Conservation (phyloP, 2,329 filamentous ascomycete genomes). For the Aspergillus novoparasiticus region DNA sequence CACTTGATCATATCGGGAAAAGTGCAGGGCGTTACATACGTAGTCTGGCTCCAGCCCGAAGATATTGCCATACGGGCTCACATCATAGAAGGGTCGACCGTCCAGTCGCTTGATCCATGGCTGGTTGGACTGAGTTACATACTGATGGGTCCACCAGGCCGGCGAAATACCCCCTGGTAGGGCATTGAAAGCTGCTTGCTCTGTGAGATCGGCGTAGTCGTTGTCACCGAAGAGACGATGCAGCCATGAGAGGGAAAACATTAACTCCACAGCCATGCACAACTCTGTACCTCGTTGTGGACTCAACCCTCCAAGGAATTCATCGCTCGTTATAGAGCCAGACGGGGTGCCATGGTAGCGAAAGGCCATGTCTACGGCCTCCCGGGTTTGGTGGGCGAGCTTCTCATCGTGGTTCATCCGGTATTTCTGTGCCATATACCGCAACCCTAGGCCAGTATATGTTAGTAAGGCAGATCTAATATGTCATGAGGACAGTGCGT, state of each 20-base stretch:
- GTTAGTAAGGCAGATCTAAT: background rate
- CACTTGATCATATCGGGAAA: background rate
- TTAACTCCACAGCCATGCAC: constrained; percentile 56
- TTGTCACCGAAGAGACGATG: constrained; percentile 52
- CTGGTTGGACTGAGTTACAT: constrained; percentile 58
- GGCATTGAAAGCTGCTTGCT: constrained; percentile 58
- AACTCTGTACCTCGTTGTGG: constrained; percentile 52
- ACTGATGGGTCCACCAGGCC: constrained; percentile 61
- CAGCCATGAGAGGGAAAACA: constrained; percentile 55
- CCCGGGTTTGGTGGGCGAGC: constrained; percentile 43
- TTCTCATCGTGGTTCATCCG: constrained; percentile 50
- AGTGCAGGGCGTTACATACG: background rate
- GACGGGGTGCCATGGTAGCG: constrained; percentile 52
- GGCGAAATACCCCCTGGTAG: constrained; percentile 54
- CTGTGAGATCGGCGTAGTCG: constrained; percentile 54
- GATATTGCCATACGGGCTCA: constrained; percentile 48
- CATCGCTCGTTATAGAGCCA: constrained; percentile 55
- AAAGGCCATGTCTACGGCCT: constrained; percentile 52
- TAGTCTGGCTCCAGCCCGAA: constrained; percentile 58
- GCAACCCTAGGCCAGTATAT: constrained; percentile 29
- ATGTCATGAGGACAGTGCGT: background rate
- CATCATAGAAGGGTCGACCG: constrained; percentile 52
- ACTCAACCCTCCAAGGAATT: constrained; percentile 49
- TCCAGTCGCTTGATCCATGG: constrained; percentile 50
- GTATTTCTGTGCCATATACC: constrained; percentile 48